Percentiles rank a stretch among this genome's conserved stretches.
phyloP scores from a whole-genome alignment of 2,329 filamentous ascomycete genomes.

The Zasmidium angulare region DNA sequence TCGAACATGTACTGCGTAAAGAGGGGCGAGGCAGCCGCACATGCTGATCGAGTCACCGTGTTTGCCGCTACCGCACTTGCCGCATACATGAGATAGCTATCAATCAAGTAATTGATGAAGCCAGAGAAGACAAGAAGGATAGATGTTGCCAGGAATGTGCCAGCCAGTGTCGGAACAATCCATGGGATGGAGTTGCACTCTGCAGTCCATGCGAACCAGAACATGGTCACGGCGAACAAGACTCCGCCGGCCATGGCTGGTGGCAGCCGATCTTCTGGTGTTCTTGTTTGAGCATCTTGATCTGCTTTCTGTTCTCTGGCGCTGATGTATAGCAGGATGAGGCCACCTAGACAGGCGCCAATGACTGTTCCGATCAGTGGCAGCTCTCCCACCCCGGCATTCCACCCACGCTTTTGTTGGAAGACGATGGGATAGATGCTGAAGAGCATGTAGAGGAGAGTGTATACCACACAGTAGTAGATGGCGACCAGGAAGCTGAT shows the following conservation, averaged over 20 bases:
- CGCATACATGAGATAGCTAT: conserved; percentile 47
- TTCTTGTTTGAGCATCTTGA: conserved; percentile 31
- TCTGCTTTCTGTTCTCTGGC: conserved; percentile 40
- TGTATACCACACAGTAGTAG: conserved; percentile 63
- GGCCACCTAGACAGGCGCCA: conserved; percentile 48
- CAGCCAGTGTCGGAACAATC: conserved; percentile 50
- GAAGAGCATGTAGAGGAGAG: conserved; percentile 51
- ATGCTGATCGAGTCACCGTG: conserved; percentile 30
- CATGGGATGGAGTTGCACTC: conserved; percentile 46
- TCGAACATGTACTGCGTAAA: conserved; percentile 36
- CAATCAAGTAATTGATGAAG: conserved; percentile 56
- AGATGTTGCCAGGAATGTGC: conserved; percentile 42
- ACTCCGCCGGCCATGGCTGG: conserved; percentile 36
- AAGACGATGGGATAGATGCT: conserved; percentile 61
- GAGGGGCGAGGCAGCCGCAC: conserved; percentile 32
- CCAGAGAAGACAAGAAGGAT: conserved; percentile 53
- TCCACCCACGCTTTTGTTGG: conserved; percentile 59
- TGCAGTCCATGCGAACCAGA: conserved; percentile 38
- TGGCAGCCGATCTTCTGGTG: conserved; percentile 44
- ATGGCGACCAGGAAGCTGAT: conserved; percentile 65
- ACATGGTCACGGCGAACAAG: conserved; percentile 34
- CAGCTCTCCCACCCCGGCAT: conserved; percentile 58
- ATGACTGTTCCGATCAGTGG: conserved; percentile 43
- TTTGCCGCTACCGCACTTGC: conserved; percentile 34
- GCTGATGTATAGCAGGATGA: conserved; percentile 44